These are phyloP conservation scores for Bjerkandera adusta DNA, from an alignment of 1,284 basidiomycete genomes.

Conservation along the genomic window DNA sequence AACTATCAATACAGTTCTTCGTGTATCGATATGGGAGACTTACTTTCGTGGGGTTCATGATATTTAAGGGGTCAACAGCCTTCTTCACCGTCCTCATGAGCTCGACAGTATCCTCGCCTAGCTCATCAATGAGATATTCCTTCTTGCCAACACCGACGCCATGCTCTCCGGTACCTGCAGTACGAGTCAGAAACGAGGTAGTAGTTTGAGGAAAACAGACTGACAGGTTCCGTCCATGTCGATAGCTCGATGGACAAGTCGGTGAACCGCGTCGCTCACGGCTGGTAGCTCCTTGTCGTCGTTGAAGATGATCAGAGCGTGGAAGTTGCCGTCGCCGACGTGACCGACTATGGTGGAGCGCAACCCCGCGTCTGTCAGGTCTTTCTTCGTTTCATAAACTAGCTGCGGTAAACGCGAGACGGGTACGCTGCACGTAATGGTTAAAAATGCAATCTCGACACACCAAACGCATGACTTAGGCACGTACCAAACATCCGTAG, in stretches of 20 bases:
- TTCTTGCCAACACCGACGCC: slow-evolving; percentile 81
- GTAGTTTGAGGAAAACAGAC: slow-evolving; percentile 21
- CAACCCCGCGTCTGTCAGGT: slow-evolving; percentile 61
- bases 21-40: slow-evolving; percentile 9
- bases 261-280: slow-evolving; percentile 62
- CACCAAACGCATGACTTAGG: not conserved
- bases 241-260: slow-evolving; percentile 66
- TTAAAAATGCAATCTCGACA: not conserved
- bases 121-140: slow-evolving; percentile 68
- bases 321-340: slow-evolving; percentile 82
- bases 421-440: slow-evolving; percentile 62
- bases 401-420: slow-evolving; percentile 69
- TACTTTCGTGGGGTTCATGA: slow-evolving; percentile 84
- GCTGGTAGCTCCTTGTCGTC: slow-evolving; percentile 55
- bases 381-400: slow-evolving; percentile 75
- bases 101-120: slow-evolving; percentile 74
- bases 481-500: slow-evolving; percentile 81
- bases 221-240: slow-evolving; percentile 72
- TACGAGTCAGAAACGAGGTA: slow-evolving; percentile 11
- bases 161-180: slow-evolving; percentile 52
- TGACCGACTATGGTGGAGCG: slow-evolving; percentile 80
- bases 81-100: slow-evolving; percentile 80
- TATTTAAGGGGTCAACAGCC: slow-evolving; percentile 70
- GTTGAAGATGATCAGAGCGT: slow-evolving; percentile 66
- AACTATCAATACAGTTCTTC: not conserved